phyloP scores from a whole-genome alignment of 345 rosid species.

The Microcos paniculata region DNA sequence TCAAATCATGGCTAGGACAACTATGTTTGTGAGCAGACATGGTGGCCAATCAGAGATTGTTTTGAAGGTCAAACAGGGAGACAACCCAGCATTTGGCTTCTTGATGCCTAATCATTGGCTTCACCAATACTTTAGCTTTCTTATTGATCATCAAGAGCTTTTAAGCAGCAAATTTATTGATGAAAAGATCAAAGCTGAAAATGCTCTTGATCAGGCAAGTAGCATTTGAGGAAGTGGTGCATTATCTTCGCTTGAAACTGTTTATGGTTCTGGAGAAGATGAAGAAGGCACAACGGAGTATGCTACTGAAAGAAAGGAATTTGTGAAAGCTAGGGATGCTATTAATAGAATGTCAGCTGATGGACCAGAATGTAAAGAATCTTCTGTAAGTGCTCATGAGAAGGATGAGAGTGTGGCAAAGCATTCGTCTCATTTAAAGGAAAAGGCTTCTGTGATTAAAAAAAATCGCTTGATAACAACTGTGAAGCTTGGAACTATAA shows the following conservation, averaged over 20 bases:
- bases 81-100: too few relatives aligned
- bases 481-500: conserved; percentile 44
- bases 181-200: too few relatives aligned
- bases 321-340: too few relatives aligned
- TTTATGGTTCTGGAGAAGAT: conserved; percentile 82
- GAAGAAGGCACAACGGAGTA: conserved; percentile 56
- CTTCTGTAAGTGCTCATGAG: conserved; percentile 24
- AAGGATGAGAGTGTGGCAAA: conserved; percentile 41
- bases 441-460: conserved; percentile 43
- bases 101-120: too few relatives aligned
- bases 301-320: too few relatives aligned
- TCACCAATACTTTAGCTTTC: conserved; percentile 79
- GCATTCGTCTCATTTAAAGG: conserved; percentile 40
- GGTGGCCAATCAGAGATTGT: conserved; percentile 95
- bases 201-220: too few relatives aligned
- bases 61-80: conserved; percentile 95
- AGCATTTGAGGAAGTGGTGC: conserved; percentile 57
- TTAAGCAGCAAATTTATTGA: conserved; percentile 47
- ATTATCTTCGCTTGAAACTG: conserved; percentile 79
- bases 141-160: conserved; percentile 82
- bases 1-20: too few relatives aligned
- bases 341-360: too few relatives aligned
- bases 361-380: too few relatives aligned
- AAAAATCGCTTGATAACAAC: conserved; percentile 45
- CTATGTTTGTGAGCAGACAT: conserved; percentile 73